Evolutionary conservation across 169 alveolate genomes (phyloP).

Genomic region (Cryptosporidium meleagridis): DNA sequence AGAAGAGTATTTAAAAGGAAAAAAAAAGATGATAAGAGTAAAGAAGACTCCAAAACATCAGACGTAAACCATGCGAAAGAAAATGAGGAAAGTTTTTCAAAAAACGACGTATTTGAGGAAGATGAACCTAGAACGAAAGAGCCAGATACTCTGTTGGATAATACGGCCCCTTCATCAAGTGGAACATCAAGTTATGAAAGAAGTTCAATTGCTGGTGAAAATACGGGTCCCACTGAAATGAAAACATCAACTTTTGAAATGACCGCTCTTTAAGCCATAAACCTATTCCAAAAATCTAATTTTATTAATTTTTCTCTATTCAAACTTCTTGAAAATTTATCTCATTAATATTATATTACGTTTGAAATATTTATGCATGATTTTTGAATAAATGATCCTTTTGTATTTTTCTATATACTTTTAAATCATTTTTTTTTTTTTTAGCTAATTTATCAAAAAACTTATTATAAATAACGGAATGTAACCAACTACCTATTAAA

Average conservation of each 20-base stretch:
- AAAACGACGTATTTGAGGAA: slow-evolving; percentile 1
- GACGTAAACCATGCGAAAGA: not conserved
- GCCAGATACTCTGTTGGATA: not conserved
- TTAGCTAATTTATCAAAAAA: too few species aligned
- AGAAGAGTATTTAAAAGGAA: not conserved
- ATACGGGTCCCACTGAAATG: not conserved
- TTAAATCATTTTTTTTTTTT: too few species aligned
- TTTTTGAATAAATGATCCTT: too few species aligned
- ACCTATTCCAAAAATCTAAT: not conserved
- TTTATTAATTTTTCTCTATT: not conserved
- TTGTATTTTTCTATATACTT: too few species aligned
- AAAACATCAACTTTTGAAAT: not conserved
- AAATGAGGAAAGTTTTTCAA: not conserved
- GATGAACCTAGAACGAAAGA: not conserved
- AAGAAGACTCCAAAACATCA: not conserved
- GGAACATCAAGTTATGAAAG: not conserved
- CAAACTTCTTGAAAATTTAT: not conserved
- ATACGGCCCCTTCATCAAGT: not conserved
- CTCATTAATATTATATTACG: too few species aligned
- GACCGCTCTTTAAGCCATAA: not conserved
- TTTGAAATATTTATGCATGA: too few species aligned
- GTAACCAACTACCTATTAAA: not conserved
- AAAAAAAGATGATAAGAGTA: not conserved
- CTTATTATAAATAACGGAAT: too few species aligned
- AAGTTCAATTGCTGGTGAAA: not conserved